These are phyloP conservation scores for Tranzscheliella williamsii DNA, from an alignment of 1,284 basidiomycete species.

Conservation along the genomic window DNA sequence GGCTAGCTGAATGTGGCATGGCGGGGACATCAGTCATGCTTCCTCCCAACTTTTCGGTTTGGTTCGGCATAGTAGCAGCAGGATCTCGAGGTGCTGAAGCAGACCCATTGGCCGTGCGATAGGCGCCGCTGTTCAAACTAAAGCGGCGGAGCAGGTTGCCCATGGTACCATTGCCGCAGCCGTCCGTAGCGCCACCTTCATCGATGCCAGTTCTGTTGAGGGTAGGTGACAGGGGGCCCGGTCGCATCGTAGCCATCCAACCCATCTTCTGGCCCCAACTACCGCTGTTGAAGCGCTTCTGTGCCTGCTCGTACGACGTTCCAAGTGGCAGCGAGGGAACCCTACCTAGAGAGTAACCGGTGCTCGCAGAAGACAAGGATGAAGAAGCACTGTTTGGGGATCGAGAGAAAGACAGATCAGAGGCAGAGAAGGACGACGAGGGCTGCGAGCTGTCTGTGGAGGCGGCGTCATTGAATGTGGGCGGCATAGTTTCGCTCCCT, in stretches of 20 bases:
- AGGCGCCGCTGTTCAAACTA: conserved; percentile 37
- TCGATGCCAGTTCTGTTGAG: conserved; percentile 21
- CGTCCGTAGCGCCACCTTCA: conserved; percentile 19
- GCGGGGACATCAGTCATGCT: background rate
- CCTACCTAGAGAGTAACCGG: conserved; percentile 29
- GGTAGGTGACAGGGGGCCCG: conserved; percentile 32
- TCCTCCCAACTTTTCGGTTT: background rate
- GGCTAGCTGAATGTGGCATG: conserved; percentile 26
- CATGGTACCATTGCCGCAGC: conserved; percentile 15
- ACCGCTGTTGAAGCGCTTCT: conserved; percentile 44
- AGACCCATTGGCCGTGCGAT: conserved; percentile 5
- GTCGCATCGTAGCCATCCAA: conserved; percentile 34
- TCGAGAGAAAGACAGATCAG: conserved; percentile 28
- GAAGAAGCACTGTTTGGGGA: conserved; percentile 22
- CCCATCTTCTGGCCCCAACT: conserved; percentile 40
- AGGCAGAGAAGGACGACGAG: conserved; percentile 28
- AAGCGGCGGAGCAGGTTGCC: conserved; percentile 44
- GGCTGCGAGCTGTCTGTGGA: conserved; percentile 8
- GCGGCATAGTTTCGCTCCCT: conserved; percentile 3
- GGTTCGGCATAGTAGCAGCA: conserved; percentile 5
- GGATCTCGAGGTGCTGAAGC: conserved; percentile 3
- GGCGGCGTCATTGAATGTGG: conserved; percentile 6
- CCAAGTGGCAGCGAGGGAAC: conserved; percentile 40
- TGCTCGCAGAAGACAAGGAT: conserved; percentile 16
- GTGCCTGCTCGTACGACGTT: conserved; percentile 41